A percentile compares a stretch with the other conserved stretches of the same genome.
phyloP scores from a whole-genome alignment of 768 basidiomycete genomes.

The Crassisporium funariophilum region DNA sequence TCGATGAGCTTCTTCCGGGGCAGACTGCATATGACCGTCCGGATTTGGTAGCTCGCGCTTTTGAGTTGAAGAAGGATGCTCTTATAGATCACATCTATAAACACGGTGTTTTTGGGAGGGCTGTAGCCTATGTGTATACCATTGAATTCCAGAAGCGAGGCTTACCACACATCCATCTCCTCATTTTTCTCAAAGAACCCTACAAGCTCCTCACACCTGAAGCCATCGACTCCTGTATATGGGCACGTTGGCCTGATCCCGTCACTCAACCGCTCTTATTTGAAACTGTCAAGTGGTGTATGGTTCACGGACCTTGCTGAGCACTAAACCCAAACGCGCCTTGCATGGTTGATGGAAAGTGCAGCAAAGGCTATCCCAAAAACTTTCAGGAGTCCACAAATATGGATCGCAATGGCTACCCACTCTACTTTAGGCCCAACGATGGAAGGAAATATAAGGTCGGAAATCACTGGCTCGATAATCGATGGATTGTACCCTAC shows the following conservation, averaged over 20 bases:
- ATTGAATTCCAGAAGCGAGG: conserved; percentile 56
- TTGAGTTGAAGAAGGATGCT: conserved; percentile 40
- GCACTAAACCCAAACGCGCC: conserved; percentile 25
- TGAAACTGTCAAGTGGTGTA: conserved; percentile 31
- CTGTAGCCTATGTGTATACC: conserved; percentile 42
- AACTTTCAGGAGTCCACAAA: conserved; percentile 34
- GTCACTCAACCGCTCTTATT: conserved; percentile 40
- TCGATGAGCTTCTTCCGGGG: conserved; percentile 34
- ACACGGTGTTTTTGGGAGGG: conserved; percentile 39
- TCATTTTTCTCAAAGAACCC: background rate
- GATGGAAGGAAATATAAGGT: conserved; percentile 30
- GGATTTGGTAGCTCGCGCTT: conserved; percentile 49
- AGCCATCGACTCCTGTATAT: background rate
- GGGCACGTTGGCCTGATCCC: conserved; percentile 30
- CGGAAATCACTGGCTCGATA: conserved; percentile 30
- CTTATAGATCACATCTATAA: conserved; percentile 36
- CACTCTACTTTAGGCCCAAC: conserved; percentile 35
- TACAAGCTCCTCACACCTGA: background rate
- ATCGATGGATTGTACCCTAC: conserved; percentile 46
- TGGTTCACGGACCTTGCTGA: conserved; percentile 40
- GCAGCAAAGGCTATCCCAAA: conserved; percentile 36
- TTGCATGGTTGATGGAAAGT: conserved; percentile 38
- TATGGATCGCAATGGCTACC: conserved; percentile 43
- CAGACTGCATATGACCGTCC: conserved; percentile 45
- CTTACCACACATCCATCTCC: conserved; percentile 22